phyloP scores from a whole-genome alignment of 2,329 filamentous ascomycete genomes.

The Penicillium digitatum region DNA sequence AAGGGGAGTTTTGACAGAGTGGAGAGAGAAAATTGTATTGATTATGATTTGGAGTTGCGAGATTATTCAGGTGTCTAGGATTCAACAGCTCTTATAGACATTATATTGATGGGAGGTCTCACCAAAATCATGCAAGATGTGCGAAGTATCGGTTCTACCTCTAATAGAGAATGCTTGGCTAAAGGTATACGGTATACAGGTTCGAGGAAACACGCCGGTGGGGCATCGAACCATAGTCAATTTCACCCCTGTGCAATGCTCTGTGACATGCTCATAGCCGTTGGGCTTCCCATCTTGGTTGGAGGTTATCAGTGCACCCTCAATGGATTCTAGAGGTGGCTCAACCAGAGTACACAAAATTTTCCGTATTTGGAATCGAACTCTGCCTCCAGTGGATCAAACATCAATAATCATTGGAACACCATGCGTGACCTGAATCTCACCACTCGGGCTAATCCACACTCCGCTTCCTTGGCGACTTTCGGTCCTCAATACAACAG shows the following conservation, averaged over 20 bases:
- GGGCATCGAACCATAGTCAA: not conserved
- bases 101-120: not conserved
- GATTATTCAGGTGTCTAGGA: not conserved
- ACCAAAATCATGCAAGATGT: not conserved
- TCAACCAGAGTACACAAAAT: not conserved
- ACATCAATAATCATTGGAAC: constrained; percentile 3
- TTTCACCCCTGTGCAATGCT: not conserved
- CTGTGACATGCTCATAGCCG: not conserved
- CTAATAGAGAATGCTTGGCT: constrained; percentile 9
- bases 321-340: not conserved
- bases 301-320: not conserved
- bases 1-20: not conserved
- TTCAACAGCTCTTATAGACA: not conserved
- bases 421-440: constrained; percentile 14
- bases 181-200: not conserved
- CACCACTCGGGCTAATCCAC: constrained; percentile 17
- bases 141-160: not conserved
- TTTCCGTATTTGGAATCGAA: constrained; percentile 10
- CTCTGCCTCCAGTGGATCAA: constrained; percentile 7
- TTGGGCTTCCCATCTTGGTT: not conserved
- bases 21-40: not conserved
- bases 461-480: constrained; percentile 21
- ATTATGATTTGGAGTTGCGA: not conserved
- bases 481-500: constrained; percentile 9
- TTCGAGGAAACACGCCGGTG: not conserved